Conservation (phyloP, 805 yeast genomes). For the Spathaspora hagerdaliae region DNA sequence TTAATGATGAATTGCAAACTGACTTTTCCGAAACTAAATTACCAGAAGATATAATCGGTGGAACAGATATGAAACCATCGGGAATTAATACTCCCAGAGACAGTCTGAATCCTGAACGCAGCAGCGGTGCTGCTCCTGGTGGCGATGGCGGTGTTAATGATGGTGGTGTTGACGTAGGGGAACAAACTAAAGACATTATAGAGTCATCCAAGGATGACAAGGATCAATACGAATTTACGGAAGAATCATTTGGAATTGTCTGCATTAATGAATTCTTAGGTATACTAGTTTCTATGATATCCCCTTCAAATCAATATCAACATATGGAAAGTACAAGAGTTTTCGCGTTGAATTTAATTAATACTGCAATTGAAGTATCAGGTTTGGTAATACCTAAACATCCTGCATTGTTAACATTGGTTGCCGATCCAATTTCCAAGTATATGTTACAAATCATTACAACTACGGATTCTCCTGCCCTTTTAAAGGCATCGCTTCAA, state of each 20-base stretch:
- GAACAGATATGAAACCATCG: conserved; percentile 19
- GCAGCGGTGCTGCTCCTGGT: neutral
- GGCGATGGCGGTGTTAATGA: neutral
- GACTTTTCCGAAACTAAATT: conserved; percentile 45
- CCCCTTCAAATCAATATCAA: conserved; percentile 77
- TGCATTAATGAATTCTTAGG: conserved; percentile 75
- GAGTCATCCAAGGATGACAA: neutral
- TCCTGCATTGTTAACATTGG: conserved; percentile 59
- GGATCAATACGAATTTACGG: conserved; percentile 5
- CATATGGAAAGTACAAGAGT: conserved; percentile 86
- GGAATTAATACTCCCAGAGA: conserved; percentile 14
- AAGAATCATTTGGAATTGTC: conserved; percentile 62
- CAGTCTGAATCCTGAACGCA: neutral
- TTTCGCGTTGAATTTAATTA: conserved; percentile 72
- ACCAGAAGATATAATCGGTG: conserved; percentile 60
- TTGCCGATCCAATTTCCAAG: conserved; percentile 81
- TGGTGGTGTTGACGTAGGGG: neutral
- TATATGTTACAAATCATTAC: conserved; percentile 79
- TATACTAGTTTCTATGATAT: conserved; percentile 71
- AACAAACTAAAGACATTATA: neutral
- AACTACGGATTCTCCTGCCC: conserved; percentile 62
- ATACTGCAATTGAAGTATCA: conserved; percentile 76
- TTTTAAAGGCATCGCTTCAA: conserved; percentile 73
- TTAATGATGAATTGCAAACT: conserved; percentile 40
- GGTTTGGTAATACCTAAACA: conserved; percentile 61